Conservation (phyloP, 352 stramenopile genomes). For the Phytophthora hybrid region DNA sequence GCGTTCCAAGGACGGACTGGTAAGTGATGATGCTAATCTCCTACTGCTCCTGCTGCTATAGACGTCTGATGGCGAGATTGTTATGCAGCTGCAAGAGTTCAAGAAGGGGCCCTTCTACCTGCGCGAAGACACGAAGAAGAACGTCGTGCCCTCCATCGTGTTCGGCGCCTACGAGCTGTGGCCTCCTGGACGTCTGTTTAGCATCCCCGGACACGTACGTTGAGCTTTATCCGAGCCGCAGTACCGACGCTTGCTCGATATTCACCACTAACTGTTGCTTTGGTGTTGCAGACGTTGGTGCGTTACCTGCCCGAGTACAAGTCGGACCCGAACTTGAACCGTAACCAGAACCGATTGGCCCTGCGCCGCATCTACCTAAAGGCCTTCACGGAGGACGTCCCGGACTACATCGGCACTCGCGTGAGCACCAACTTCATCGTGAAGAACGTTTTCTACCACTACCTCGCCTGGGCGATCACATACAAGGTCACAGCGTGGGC, state of each 20-base stretch:
- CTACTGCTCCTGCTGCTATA: not conserved
- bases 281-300: slow-evolving; percentile 58
- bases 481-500: slow-evolving; percentile 69
- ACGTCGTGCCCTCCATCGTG: slow-evolving; percentile 77
- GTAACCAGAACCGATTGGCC: slow-evolving; percentile 84
- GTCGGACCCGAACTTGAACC: slow-evolving; percentile 69
- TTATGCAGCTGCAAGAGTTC: slow-evolving; percentile 80
- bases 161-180: slow-evolving; percentile 87
- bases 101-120: slow-evolving; percentile 91
- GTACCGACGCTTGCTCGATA: not conserved
- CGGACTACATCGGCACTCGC: slow-evolving; percentile 63
- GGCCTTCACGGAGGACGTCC: slow-evolving; percentile 76
- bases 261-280: not conserved
- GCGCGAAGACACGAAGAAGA: slow-evolving; percentile 85
- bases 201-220: slow-evolving; percentile 71
- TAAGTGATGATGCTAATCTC: slow-evolving; percentile 18
- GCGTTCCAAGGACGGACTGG: slow-evolving; percentile 81
- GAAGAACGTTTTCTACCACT: slow-evolving; percentile 69
- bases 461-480: slow-evolving; percentile 76
- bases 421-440: slow-evolving; percentile 64
- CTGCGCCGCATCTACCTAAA: slow-evolving; percentile 84
- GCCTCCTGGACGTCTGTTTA: slow-evolving; percentile 78
- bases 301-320: slow-evolving; percentile 82
- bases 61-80: not conserved
- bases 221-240: not conserved